phyloP scores from a whole-genome alignment of 2,329 filamentous ascomycete genomes.

The Phialophora tarda region DNA sequence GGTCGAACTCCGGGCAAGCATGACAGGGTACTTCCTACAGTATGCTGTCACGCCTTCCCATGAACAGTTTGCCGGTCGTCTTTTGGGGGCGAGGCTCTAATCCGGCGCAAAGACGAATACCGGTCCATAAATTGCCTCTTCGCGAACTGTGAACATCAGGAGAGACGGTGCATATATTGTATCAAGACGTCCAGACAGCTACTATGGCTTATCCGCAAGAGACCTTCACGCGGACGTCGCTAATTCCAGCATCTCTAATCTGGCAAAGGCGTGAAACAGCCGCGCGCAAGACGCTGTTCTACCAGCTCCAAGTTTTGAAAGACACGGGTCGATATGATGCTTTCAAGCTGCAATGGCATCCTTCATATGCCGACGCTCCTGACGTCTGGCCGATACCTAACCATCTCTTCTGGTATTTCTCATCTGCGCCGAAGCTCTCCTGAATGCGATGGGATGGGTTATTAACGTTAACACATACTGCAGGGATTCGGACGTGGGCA shows the following conservation, averaged over 20 bases:
- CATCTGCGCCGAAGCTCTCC: background rate
- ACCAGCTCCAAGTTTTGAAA: slow-evolving; percentile 61
- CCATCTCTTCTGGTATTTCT: slow-evolving; percentile 61
- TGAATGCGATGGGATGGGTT: background rate
- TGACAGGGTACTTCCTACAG: no score
- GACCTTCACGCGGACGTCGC: slow-evolving; percentile 47
- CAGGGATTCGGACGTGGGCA: slow-evolving; percentile 60
- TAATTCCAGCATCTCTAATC: slow-evolving; percentile 45
- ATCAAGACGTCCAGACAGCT: no score
- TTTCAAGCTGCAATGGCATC: slow-evolving; percentile 64
- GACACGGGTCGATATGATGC: slow-evolving; percentile 63
- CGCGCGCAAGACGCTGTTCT: slow-evolving; percentile 54
- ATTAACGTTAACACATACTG: background rate
- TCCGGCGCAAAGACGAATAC: no score
- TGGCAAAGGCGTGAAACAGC: slow-evolving; percentile 50
- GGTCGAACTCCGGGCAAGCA: no score
- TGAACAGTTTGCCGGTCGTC: no score
- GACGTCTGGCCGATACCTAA: slow-evolving; percentile 63
- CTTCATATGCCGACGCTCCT: slow-evolving; percentile 58
- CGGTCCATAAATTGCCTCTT: no score
- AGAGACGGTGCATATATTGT: no score
- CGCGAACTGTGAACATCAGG: no score
- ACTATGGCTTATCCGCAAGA: slow-evolving; percentile 48
- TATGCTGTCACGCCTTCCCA: no score
- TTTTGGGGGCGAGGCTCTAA: no score